A percentile compares a stretch with the other conserved stretches of the same genome.
These are phyloP conservation scores for Euphorbia pulcherrima DNA, from an alignment of 345 rosid species.

Conservation along the genomic window DNA sequence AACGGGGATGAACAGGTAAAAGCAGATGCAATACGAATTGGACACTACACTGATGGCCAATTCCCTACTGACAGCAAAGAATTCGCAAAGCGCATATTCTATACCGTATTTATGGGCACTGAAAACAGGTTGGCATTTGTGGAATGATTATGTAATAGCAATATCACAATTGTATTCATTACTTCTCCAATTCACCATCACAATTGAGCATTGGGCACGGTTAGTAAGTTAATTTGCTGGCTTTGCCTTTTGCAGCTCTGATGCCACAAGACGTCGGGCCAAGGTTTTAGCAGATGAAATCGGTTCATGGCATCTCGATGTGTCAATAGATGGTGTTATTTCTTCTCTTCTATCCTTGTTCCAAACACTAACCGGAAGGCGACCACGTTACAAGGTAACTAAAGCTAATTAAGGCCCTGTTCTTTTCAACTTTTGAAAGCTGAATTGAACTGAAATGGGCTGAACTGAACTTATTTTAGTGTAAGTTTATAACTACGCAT, in stretches of 20 bases:
- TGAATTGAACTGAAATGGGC: too few relatives aligned
- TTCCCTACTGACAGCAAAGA: constrained; percentile 87
- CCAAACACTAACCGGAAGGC: constrained; percentile 83
- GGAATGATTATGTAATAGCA: neutral
- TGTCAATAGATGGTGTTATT: constrained; percentile 74
- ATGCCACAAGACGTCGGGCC: constrained; percentile 68
- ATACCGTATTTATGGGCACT: constrained; percentile 89
- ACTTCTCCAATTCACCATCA: neutral
- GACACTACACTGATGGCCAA: constrained; percentile 59
- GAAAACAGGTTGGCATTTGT: constrained; percentile 68
- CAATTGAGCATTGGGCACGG: too few relatives aligned
- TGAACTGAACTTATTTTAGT: too few relatives aligned
- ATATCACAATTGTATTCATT: neutral
- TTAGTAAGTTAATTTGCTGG: neutral
- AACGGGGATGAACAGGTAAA: constrained; percentile 91
- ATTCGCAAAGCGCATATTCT: constrained; percentile 85
- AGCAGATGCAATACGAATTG: constrained; percentile 84
- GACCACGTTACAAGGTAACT: constrained; percentile 85
- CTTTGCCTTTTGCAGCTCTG: constrained; percentile 52
- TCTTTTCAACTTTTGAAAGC: too few relatives aligned
- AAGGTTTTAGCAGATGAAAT: constrained; percentile 84
- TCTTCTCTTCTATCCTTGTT: constrained; percentile 77
- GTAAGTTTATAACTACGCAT: too few relatives aligned
- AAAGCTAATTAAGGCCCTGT: too few relatives aligned
- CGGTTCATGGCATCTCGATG: constrained; percentile 94